Evolutionary conservation across 2,329 filamentous ascomycete species (phyloP), one percentile per base, ranked within the genome.

Genomic region (Berkeleyomyces rouxiae): DNA sequence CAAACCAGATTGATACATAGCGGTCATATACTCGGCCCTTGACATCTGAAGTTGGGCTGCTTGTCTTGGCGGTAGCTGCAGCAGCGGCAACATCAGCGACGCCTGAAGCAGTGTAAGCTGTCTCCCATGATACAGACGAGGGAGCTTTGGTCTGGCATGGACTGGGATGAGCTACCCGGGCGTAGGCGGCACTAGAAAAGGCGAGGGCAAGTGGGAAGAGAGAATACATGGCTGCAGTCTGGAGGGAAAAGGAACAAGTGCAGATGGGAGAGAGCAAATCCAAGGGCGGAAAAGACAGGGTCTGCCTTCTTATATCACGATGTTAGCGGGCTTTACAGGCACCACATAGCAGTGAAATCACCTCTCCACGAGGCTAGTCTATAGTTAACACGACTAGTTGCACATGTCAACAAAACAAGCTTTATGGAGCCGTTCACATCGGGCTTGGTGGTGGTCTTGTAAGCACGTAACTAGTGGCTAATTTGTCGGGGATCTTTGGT

Each of bases 1-100:
- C 88, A 58, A 90, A 78, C 84, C 85, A 91, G 71, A 91, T 83
- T 63, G 83, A 80, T 62, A 83, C 82, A 65, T 88, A 81, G 13
- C 87, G 82, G 70, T 90, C 80, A 70, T 91, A 91, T 0, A 79
- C 82, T 70, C 85, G 82, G 66, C 88, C 88, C 70, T 82, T 78
- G 60, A 90, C 82, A 68, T 82, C 70, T 70, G 78, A 84, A 40
- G 79, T 82, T 1, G 84, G 82, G 65, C 81, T 82, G 65, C 74
- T 73, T 1, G 83, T 83, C 69, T 78, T 76, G 9, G 82, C 83
- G 1, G 81, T 85, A 65, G 6, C 58, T 65, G 42, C 64, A 37
- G 47, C 57, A 39, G 7, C 42, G 31, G 53, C 42, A 53, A 62
- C n/a, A 42, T 33, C 55, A 31, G 47, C 61, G 6, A 40, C 47